phyloP scores from a whole-genome alignment of 2,329 filamentous ascomycete species.

The Bimuria novae-zelandiae region DNA sequence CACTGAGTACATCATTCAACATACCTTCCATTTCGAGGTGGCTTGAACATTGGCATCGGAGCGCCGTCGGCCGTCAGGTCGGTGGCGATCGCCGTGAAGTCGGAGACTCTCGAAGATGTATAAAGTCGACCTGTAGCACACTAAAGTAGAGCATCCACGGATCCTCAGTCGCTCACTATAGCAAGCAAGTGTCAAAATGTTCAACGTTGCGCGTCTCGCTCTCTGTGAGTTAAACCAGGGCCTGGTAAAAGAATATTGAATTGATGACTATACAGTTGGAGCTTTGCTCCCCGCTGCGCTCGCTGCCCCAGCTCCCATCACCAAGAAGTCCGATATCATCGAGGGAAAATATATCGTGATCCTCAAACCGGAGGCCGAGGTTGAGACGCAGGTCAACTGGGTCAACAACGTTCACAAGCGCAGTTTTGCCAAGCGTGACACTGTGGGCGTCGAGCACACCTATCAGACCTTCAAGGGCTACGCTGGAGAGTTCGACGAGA shows the following conservation, averaged over 20 bases:
- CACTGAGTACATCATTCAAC: not conserved
- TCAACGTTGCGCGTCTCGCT: slow-evolving; percentile 1
- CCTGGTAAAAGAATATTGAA: no score
- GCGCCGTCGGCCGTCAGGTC: not conserved
- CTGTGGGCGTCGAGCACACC: slow-evolving; percentile 47
- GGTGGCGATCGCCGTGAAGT: not conserved
- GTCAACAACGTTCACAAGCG: slow-evolving; percentile 44
- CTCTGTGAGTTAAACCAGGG: not conserved
- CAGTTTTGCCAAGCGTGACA: slow-evolving; percentile 44
- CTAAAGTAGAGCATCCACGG: not conserved
- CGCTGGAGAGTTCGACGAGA: slow-evolving; percentile 51
- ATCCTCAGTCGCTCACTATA: not conserved
- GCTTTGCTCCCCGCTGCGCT: slow-evolving; percentile 12
- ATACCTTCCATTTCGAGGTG: slow-evolving; percentile 5
- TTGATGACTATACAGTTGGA: not conserved
- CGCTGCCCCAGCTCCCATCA: slow-evolving; percentile 15
- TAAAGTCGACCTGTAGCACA: not conserved
- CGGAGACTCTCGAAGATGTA: not conserved
- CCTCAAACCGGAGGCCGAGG: slow-evolving; percentile 24
- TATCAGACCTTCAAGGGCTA: slow-evolving; percentile 52
- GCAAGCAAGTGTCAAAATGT: not conserved
- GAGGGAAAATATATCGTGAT: slow-evolving; percentile 30
- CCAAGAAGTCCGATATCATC: slow-evolving; percentile 20
- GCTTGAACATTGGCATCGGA: slow-evolving; percentile 2
- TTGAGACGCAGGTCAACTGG: slow-evolving; percentile 41